Conservation (phyloP, 176 grass and related monocot genomes). For the Carex cristatella region DNA sequence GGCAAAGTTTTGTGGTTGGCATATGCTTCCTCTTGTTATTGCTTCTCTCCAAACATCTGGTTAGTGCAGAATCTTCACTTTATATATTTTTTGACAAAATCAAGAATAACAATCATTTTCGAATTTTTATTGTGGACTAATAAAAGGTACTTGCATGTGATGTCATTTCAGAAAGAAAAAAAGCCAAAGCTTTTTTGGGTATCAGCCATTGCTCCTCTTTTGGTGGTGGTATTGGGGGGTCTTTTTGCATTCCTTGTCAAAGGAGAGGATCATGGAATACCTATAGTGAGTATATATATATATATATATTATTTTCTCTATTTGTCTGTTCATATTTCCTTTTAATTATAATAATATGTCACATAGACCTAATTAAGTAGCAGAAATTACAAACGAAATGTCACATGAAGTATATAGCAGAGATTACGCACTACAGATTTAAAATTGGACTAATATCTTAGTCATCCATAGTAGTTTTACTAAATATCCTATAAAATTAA, state of each 20-base stretch:
- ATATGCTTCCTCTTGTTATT: conserved; percentile 66
- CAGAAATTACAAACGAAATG: not conserved
- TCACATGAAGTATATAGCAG: not conserved
- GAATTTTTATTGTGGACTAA: not conserved
- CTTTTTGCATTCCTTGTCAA: conserved; percentile 75
- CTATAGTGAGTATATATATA: conserved; percentile 43
- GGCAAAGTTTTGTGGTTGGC: conserved; percentile 79
- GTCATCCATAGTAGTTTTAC: too few relatives aligned
- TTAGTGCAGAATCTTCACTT: conserved; percentile 38
- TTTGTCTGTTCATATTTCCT: not conserved
- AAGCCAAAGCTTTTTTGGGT: conserved; percentile 76
- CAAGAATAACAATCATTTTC: not conserved
- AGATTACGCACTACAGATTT: not conserved
- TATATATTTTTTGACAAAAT: not conserved
- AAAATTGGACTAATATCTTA: too few relatives aligned
- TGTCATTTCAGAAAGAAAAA: conserved; percentile 60
- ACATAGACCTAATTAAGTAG: not conserved
- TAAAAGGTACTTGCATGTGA: not conserved
- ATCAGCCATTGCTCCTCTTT: conserved; percentile 69
- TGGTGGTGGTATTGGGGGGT: conserved; percentile 70
- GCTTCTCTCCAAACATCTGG: conserved; percentile 53
- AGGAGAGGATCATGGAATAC: conserved; percentile 76
- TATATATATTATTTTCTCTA: not conserved
- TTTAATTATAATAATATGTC: not conserved
- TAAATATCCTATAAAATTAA: not conserved